Base-by-base conservation (phyloP, 2,329 filamentous ascomycete species). In the Pezicula neosporulosa region DNA sequence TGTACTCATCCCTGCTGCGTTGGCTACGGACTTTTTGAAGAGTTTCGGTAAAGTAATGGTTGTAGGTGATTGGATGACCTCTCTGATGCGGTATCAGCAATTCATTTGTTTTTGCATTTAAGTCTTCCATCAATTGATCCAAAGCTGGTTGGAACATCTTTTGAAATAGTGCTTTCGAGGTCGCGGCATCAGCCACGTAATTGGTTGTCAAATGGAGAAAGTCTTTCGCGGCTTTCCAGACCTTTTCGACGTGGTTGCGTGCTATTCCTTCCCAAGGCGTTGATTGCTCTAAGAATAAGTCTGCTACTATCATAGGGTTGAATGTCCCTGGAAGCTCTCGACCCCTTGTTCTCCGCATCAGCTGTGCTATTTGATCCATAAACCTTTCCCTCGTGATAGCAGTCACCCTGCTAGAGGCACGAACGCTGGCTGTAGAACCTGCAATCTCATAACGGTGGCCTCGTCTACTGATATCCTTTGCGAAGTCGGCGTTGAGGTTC, bases 221-320 rank as follows among this genome's bases (percentile, higher is more conserved):
- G 3, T 56, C 50, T 30, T 62, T 59, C 39, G 68, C 68, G 1
- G 62, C 57, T 0, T 56, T 44, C 36, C 68, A 63, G 33, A 78
- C 63, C 0, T 53, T 63, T 4, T 65, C 55, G 37, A 76, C 65
- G 48, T 76, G 72, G 0, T 54, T 2, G 41, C 49, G 3, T 66
- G 69, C 49, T 3, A 77, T 71, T 0, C 50, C 28, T 39, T 72
- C 63, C 85, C 82, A 88, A 0, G 75, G 76, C 6, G 57, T 49
- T 0, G 76, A 82, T 51, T 87, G 82, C 43, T 84, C 75, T 18
- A 68, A 68, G 60, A 88, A 88, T 0, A 89, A 63, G 19, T 85
- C 77, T 0, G 70, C 68, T 0, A 87, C 73, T 9, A 87, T 68
- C 48, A 81, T 62, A 0, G 83, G 77, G 53, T 84, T 84, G 63